phyloP scores from a whole-genome alignment of 208 protist genomes.

The Herpetomonas tarakana region DNA sequence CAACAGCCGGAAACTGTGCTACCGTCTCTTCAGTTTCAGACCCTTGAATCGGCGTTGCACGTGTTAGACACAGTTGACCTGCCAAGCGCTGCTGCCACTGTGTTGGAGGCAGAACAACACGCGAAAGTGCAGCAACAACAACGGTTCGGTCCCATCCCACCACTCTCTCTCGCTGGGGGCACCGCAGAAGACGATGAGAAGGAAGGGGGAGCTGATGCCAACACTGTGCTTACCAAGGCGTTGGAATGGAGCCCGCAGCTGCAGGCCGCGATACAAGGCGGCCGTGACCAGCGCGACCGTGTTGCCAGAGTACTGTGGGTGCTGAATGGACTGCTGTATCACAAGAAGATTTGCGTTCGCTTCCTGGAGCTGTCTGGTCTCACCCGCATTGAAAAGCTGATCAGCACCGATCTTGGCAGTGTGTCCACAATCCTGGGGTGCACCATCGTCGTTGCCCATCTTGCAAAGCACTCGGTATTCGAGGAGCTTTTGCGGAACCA shows the following conservation, averaged over 20 bases:
- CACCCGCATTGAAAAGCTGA: slow-evolving; percentile 42
- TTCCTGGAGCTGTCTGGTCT: slow-evolving; percentile 73
- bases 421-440: slow-evolving; percentile 59
- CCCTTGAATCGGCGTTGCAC: slow-evolving; percentile 63
- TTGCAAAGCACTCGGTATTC: slow-evolving; percentile 61
- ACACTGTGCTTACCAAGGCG: not conserved
- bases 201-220: no score
- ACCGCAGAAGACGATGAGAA: no score
- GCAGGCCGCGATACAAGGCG: slow-evolving; percentile 17
- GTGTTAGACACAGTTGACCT: slow-evolving; percentile 65
- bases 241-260: slow-evolving; percentile 31
- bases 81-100: slow-evolving; percentile 7
- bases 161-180: no score
- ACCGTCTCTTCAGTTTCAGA: slow-evolving; percentile 71
- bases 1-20: slow-evolving; percentile 66
- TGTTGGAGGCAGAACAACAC: slow-evolving; percentile 15
- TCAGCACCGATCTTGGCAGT: slow-evolving; percentile 28
- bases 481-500: slow-evolving; percentile 75
- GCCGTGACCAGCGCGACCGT: slow-evolving; percentile 47
- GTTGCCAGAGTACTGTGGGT: slow-evolving; percentile 64
- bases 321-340: slow-evolving; percentile 68
- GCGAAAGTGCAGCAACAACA: slow-evolving; percentile 15
- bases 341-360: slow-evolving; percentile 74
- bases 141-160: no score
- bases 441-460: slow-evolving; percentile 64